Conservation (phyloP, 192 early-diverging fungal genomes). For the Backusella tuberculispora region DNA sequence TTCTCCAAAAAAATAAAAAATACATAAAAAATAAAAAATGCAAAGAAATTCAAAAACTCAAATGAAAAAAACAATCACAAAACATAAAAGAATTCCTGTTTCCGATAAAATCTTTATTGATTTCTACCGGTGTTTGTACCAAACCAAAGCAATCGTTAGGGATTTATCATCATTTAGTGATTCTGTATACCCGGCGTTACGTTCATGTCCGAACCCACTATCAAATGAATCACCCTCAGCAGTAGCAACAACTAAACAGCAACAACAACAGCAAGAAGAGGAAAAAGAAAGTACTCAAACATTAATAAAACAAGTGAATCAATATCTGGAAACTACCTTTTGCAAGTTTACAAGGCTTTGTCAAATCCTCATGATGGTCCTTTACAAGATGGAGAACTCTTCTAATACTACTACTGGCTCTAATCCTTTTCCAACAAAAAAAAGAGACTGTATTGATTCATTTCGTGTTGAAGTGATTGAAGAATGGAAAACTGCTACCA, state of each 20-base stretch:
- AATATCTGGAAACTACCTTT: slow-evolving; percentile 29
- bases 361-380: slow-evolving; percentile 30
- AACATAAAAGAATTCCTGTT: neutral
- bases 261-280: neutral
- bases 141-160: slow-evolving; percentile 36
- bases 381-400: slow-evolving; percentile 23
- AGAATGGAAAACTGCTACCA: slow-evolving; percentile 27
- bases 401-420: too few species aligned
- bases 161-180: slow-evolving; percentile 27
- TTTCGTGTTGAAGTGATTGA: slow-evolving; percentile 31
- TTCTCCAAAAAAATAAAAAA: neutral
- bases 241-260: neutral
- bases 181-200: slow-evolving; percentile 20
- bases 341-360: slow-evolving; percentile 34
- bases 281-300: slow-evolving; percentile 8
- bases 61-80: neutral
- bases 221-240: too few species aligned
- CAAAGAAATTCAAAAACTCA: neutral
- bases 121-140: slow-evolving; percentile 34
- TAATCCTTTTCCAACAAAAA: neutral
- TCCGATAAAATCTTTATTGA: slow-evolving; percentile 29
- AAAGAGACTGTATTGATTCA: slow-evolving; percentile 28
- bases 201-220: neutral
- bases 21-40: too few species aligned
- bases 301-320: slow-evolving; percentile 24